These are phyloP conservation scores for Solanum sitiens DNA, from an alignment of 257 asterid genomes.

Conservation along the genomic window DNA sequence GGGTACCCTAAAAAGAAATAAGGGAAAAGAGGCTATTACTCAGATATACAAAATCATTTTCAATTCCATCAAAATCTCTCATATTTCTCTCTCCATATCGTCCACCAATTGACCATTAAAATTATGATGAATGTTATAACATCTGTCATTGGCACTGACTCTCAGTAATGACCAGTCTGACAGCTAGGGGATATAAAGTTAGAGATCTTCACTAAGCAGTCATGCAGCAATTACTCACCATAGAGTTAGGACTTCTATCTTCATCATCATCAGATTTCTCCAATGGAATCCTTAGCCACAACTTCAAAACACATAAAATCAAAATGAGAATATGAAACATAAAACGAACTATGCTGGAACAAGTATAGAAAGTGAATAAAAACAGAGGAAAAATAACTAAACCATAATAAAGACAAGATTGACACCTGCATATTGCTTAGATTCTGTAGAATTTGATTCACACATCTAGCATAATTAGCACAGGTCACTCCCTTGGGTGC, in stretches of 20 bases:
- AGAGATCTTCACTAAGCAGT: background rate
- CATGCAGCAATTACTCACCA: constrained; percentile 38
- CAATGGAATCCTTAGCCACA: constrained; percentile 96
- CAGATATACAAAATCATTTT: background rate
- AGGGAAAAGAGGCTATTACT: background rate
- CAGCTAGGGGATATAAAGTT: background rate
- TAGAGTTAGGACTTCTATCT: constrained; percentile 20
- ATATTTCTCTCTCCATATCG: background rate
- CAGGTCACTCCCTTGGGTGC: constrained; percentile 70
- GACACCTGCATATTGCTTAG: constrained; percentile 76
- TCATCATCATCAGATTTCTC: constrained; percentile 53
- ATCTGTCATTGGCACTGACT: background rate
- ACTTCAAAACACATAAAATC: constrained; percentile 31
- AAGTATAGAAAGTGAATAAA: background rate
- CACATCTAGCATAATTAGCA: constrained; percentile 88
- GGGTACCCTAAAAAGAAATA: background rate
- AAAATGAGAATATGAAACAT: constrained; percentile 20
- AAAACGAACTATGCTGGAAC: background rate
- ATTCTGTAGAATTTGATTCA: constrained; percentile 81
- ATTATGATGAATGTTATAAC: background rate
- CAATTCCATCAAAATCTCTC: background rate
- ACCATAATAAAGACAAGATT: background rate
- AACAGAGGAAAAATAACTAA: background rate
- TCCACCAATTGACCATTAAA: background rate
- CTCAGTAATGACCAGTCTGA: background rate